Evolutionary conservation across 306 rosid genomes (phyloP).

Genomic region (Inga laurina): DNA sequence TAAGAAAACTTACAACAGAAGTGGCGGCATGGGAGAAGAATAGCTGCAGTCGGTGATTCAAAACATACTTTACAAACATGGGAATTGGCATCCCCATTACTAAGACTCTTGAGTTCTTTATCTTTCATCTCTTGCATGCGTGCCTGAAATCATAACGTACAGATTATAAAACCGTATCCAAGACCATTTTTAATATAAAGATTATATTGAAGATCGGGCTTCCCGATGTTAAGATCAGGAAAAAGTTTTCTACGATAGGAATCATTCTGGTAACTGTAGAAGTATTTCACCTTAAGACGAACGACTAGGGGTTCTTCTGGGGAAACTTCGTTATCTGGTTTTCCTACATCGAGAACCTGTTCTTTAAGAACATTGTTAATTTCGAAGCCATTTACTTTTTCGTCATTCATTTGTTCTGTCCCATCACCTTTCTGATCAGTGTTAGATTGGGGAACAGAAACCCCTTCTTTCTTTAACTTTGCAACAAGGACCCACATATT

Average conservation of each 20-base stretch:
- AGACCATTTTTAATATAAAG: background rate
- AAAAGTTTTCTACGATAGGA: conserved; percentile 6
- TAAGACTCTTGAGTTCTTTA: conserved; percentile 75
- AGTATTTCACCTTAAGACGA: conserved; percentile 78
- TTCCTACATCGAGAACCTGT: conserved; percentile 51
- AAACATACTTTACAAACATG: conserved; percentile 96
- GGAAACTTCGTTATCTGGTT: conserved; percentile 56
- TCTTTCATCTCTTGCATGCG: conserved; percentile 98
- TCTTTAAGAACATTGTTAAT: conserved; percentile 43
- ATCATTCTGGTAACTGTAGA: background rate
- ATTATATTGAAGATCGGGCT: conserved; percentile 1
- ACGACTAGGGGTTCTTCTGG: conserved; percentile 83
- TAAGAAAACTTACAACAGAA: conserved; percentile 78
- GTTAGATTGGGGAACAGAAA: conserved; percentile 62
- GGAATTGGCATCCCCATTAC: conserved; percentile 86
- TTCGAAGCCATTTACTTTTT: conserved; percentile 44
- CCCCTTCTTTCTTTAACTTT: conserved; percentile 90
- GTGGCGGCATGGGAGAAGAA: conserved; percentile 97
- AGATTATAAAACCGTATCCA: conserved; percentile 1
- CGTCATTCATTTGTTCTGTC: conserved; percentile 43
- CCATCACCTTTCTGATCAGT: conserved; percentile 54
- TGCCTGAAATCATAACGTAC: conserved; percentile 58
- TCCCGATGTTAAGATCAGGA: background rate
- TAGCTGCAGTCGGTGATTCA: conserved; percentile 94
- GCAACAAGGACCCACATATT: conserved; percentile 99